Conservation (phyloP, 2,329 filamentous ascomycete species). For the Acrocalymma vagum region DNA sequence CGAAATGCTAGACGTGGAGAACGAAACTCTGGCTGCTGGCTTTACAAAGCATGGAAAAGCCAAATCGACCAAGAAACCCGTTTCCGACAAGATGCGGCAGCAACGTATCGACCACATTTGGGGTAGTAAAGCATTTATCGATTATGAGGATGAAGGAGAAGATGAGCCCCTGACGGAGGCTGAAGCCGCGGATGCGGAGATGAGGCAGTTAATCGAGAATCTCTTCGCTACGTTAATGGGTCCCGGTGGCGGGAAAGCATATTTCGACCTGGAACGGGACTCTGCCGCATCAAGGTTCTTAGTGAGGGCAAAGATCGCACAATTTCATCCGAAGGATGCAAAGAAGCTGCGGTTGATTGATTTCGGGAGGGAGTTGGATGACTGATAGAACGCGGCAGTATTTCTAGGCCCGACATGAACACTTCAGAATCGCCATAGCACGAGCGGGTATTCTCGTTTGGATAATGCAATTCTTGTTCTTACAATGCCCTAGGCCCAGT, state of each 20-base stretch:
- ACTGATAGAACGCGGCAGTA: conserved; percentile 31
- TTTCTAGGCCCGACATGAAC: too few species aligned
- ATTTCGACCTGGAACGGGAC: conserved; percentile 58
- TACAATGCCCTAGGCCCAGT: too few species aligned
- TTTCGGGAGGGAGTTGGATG: conserved; percentile 55
- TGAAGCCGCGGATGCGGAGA: conserved; percentile 57
- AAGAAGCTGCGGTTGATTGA: conserved; percentile 61
- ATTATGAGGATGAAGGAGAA: conserved; percentile 28
- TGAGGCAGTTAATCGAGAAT: conserved; percentile 56
- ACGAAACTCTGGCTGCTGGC: conserved; percentile 62
- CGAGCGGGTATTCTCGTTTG: conserved; percentile 1
- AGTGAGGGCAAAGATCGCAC: conserved; percentile 63
- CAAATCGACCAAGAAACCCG: conserved; percentile 49
- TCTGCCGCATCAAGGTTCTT: conserved; percentile 63
- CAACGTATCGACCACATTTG: conserved; percentile 62
- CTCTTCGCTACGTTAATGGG: conserved; percentile 53
- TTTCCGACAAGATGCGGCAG: conserved; percentile 50
- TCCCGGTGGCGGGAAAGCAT: conserved; percentile 50
- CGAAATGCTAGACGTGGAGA: conserved; percentile 71
- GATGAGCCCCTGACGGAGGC: conserved; percentile 50
- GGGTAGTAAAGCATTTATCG: conserved; percentile 39
- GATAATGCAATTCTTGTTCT: conserved; percentile 2
- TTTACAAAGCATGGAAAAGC: conserved; percentile 61
- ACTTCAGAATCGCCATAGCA: neutral
- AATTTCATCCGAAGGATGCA: conserved; percentile 64